Evolutionary conservation across 164 flowering plant genomes (phyloP).

Genomic region (Chimonanthus salicifolius): DNA sequence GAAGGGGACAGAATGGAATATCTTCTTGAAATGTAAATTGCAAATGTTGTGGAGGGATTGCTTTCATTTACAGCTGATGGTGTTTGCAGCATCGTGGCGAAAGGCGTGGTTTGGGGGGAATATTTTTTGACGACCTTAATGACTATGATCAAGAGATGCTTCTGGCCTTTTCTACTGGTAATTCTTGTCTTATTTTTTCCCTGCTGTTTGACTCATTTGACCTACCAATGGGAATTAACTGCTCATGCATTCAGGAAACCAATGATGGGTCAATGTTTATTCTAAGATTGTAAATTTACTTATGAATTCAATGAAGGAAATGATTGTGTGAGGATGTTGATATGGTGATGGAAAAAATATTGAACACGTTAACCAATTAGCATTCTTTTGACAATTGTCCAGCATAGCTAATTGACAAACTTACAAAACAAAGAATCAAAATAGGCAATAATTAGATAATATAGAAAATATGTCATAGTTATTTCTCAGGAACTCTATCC

Average conservation of each 20-base stretch:
- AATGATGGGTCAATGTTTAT: background rate
- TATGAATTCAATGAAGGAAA: background rate
- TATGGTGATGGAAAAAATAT: background rate
- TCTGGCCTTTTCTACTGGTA: constrained; percentile 72
- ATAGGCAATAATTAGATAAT: background rate
- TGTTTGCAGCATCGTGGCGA: constrained; percentile 82
- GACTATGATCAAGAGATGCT: constrained; percentile 97
- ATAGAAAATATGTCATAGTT: background rate
- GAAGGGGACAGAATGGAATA: background rate
- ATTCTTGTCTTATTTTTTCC: background rate
- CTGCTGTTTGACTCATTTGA: background rate
- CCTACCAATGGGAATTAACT: background rate
- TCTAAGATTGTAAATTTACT: background rate
- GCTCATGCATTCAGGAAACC: background rate
- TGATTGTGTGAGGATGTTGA: background rate
- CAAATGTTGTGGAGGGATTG: constrained; percentile 5
- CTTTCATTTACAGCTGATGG: constrained; percentile 8
- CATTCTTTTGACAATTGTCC: background rate
- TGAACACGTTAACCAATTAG: too few relatives aligned
- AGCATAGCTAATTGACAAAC: background rate
- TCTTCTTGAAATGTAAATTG: constrained; percentile 10
- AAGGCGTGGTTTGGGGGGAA: constrained; percentile 95
- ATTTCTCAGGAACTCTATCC: background rate
- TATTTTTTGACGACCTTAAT: constrained; percentile 95
- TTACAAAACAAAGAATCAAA: too few relatives aligned